Evolutionary conservation across 768 basidiomycete genomes (phyloP), one percentile per base, ranked within the genome.

Genomic region (Flagelloscypha sp.): DNA sequence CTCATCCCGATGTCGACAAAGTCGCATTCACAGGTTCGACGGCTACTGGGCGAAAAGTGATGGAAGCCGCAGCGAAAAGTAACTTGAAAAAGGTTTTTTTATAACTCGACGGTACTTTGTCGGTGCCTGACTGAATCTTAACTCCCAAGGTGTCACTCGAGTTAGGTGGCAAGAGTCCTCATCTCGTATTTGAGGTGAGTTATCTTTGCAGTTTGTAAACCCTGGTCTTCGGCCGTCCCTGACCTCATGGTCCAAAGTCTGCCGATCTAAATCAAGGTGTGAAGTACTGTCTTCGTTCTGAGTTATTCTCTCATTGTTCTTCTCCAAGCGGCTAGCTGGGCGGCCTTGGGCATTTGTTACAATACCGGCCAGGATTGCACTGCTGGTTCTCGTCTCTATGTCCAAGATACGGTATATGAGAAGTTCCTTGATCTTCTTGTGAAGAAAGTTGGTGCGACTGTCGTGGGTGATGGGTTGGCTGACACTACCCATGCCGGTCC

Each of bases 21-120:
- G 72, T 97, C 42, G 92, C 93, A 2, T 95, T 97, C 58, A 97
- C 94, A 7, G 94, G 94, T 30, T 89, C 85, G 23, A 93, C 90
- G 10, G 52, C 74, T 37, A 93, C 89, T 4, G 94, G 94, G 16
- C 74, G 90, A 16, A 85, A 82, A 51, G 78, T 98, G 51, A 82
- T 90, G 77, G 78, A 83, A 51, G 89, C 93, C 10, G 88, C 93
- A 2, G 88, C 93, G 6, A 80, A 82, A 56, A 86, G 83, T 48
- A 98, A 98, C 61, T 59, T 97, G 44, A 98, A 98, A 62, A 94
- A 94, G 70, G 90, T 73, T 34, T 12, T 45, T 23, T 10, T 8
- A 40, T 24, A 27, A 7, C 19, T 28, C 20, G 22, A 27, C 20
- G 36, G 24, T 16, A 18, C 5, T 32, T 33, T 13, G 31, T 44